phyloP scores from a whole-genome alignment of 495 filamentous ascomycete genomes.

The Penicillium arizonense region DNA sequence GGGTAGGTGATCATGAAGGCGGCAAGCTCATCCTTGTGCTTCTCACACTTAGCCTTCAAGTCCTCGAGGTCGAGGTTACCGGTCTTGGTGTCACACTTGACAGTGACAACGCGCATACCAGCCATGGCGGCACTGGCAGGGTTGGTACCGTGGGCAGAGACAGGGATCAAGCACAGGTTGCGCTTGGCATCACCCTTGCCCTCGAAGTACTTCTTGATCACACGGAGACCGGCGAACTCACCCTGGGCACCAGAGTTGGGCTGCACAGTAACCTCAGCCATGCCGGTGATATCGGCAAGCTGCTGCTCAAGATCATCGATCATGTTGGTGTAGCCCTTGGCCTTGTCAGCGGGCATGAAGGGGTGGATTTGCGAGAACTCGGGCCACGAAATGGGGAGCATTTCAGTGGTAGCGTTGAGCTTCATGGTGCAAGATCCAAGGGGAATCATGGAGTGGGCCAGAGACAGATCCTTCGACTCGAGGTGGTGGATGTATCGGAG shows the following conservation, averaged over 20 bases:
- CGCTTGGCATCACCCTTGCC: slow-evolving; percentile 63
- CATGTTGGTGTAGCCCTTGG: slow-evolving; percentile 67
- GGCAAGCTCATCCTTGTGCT: slow-evolving; percentile 80
- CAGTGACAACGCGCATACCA: slow-evolving; percentile 91
- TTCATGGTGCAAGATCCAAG: slow-evolving; percentile 99
- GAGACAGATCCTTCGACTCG: slow-evolving; percentile 91
- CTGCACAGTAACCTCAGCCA: slow-evolving; percentile 86
- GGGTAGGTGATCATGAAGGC: slow-evolving; percentile 99
- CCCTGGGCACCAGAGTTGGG: slow-evolving; percentile 98
- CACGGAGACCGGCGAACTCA: slow-evolving; percentile 90
- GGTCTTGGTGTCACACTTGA: slow-evolving; percentile 86
- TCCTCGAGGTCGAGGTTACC: slow-evolving; percentile 91
- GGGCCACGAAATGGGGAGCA: slow-evolving; percentile 83
- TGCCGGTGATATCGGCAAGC: slow-evolving; percentile 83
- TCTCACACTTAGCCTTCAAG: slow-evolving; percentile 82
- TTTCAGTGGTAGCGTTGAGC: slow-evolving; percentile 93
- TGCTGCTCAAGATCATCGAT: slow-evolving; percentile 73
- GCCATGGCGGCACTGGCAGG: slow-evolving; percentile 97
- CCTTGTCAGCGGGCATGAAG: slow-evolving; percentile 62
- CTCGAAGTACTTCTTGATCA: slow-evolving; percentile 87
- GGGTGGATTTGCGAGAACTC: slow-evolving; percentile 89
- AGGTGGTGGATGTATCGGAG: slow-evolving; percentile 93
- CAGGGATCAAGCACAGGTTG: slow-evolving; percentile 94
- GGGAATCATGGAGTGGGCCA: slow-evolving; percentile 98
- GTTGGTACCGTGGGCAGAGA: slow-evolving; percentile 97